Evolutionary conservation across 2,329 filamentous ascomycete genomes (phyloP), one percentile per base, ranked within the genome.

Genomic region (Colletotrichum noveboracense): DNA sequence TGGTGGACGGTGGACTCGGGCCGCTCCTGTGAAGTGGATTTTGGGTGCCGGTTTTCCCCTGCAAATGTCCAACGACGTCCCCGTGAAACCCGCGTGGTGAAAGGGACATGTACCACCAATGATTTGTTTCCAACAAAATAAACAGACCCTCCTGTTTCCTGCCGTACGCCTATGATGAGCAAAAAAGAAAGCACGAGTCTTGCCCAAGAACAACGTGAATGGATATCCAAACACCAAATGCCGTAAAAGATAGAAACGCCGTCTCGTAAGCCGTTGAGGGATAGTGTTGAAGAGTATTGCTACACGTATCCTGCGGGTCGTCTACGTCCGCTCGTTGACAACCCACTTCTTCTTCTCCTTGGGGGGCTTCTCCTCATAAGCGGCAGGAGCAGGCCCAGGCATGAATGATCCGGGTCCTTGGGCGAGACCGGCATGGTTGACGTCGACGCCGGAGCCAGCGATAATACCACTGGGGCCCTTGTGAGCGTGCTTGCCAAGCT

Each of bases 341-440:
- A 82, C 82, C 87, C 88, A 89, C 81, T 85, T 88, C 84, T 86
- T 89, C 81, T 87, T 87, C 66, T 85, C 82, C 79, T 86, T 87
- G 36, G 70, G 83, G 12, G 82, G 79, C 77, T 86, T 85, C 75
- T 85, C 83, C 16, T 82, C 79, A 71, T 84, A 85, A 8, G 43
- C 84, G 79, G 16, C 80, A 79, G 14, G 78, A 30, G 58, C 26
- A 26, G 73, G 43, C 69, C 70, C 70, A 43, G 85, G 82, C 79
- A 86, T 84, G 61, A 86, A 83, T 70, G 82, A 71, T 30, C 83
- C 83, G 14, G 79, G 78, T 32, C 74, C 77, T 26, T 79, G 79
- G 34, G 79, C 80, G 30, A 80, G 81, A 32, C 80, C 80, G 9
- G 56, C 26, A 13, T 74, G 48, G 60, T 75, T 71, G 36, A 74